A percentile compares a stretch with the other conserved stretches of the same genome.
phyloP scores from a whole-genome alignment of 1,139 yeast genomes.

The Geotrichum aggregatum region DNA sequence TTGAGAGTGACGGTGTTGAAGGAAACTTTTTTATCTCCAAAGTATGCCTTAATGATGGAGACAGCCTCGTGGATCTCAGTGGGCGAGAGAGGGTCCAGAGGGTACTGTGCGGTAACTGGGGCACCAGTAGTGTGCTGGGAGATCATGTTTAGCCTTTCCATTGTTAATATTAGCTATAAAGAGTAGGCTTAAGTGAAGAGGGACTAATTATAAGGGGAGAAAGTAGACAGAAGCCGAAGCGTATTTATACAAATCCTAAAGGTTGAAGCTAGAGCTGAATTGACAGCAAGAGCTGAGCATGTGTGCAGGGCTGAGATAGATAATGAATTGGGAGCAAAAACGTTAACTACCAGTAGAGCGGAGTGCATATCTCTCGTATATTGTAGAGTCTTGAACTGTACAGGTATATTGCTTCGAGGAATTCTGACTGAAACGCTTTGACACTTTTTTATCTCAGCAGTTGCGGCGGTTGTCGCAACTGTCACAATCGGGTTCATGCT shows the following conservation, averaged over 20 bases:
- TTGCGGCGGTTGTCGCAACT: too few relatives aligned
- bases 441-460: too few relatives aligned
- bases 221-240: not conserved
- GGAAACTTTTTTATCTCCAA: slow-evolving; percentile 43
- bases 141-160: slow-evolving; percentile 54
- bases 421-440: too few relatives aligned
- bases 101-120: slow-evolving; percentile 47
- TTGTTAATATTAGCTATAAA: slow-evolving; percentile 26
- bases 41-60: slow-evolving; percentile 43
- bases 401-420: too few relatives aligned
- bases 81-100: slow-evolving; percentile 66
- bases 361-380: too few relatives aligned
- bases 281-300: slow-evolving; percentile 4
- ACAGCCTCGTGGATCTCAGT: slow-evolving; percentile 51
- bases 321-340: too few relatives aligned
- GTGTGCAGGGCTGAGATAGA: too few relatives aligned
- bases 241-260: not conserved
- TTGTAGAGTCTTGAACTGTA: too few relatives aligned
- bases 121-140: slow-evolving; percentile 50
- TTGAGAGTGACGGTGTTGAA: slow-evolving; percentile 68
- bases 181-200: not conserved
- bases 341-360: too few relatives aligned
- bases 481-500: too few relatives aligned
- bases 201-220: too few relatives aligned
- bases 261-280: too few relatives aligned